Evolutionary conservation across 2,329 filamentous ascomycete species (phyloP).

Genomic region (Pseudogymnoascus sp.): DNA sequence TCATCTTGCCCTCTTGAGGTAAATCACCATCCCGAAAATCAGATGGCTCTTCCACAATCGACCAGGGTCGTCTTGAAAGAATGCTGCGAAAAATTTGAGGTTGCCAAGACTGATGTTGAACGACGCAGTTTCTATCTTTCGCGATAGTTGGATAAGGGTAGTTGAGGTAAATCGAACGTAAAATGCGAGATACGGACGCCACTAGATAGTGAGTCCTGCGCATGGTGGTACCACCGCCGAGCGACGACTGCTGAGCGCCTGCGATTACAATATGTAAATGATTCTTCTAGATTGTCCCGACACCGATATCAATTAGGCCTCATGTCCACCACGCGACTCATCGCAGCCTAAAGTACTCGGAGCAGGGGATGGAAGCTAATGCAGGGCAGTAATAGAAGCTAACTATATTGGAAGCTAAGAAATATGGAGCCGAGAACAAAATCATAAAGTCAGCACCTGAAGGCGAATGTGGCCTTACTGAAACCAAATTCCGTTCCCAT

Average conservation of each 20-base stretch:
- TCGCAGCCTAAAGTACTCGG: too few relatives aligned
- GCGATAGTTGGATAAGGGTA: background rate
- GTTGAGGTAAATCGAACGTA: constrained; percentile 5
- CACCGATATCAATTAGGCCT: too few relatives aligned
- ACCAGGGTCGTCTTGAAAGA: constrained; percentile 5
- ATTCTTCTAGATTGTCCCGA: too few relatives aligned
- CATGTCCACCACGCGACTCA: too few relatives aligned
- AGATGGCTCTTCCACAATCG: too few relatives aligned
- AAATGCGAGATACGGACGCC: constrained; percentile 2
- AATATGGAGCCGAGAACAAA: too few relatives aligned
- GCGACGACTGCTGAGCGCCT: constrained; percentile 1
- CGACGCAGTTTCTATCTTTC: background rate
- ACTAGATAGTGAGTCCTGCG: constrained; percentile 9
- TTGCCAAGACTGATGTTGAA: constrained; percentile 11
- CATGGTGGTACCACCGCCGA: background rate
- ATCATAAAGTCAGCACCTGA: background rate
- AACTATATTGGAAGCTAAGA: too few relatives aligned
- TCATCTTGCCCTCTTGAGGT: too few relatives aligned
- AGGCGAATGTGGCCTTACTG: background rate
- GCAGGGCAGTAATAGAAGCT: too few relatives aligned
- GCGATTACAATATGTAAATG: constrained; percentile 8
- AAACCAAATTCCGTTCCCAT: background rate
- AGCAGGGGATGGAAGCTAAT: too few relatives aligned
- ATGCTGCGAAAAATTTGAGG: constrained; percentile 8
- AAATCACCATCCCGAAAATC: too few relatives aligned